These are phyloP conservation scores for Talaromyces stipitatus DNA, from an alignment of 495 filamentous ascomycete genomes.

Conservation along the genomic window DNA sequence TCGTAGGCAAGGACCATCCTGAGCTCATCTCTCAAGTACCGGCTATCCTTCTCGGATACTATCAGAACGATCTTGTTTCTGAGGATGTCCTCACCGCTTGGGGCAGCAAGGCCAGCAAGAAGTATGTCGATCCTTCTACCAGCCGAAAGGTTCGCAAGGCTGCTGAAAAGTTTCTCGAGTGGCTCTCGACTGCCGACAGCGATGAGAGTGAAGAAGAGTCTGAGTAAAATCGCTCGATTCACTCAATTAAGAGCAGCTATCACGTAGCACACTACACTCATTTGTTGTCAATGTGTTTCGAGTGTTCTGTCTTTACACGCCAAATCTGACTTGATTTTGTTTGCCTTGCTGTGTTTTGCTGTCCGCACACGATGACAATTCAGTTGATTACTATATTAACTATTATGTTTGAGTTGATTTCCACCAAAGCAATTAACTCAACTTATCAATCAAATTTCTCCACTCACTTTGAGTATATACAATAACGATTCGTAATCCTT, in stretches of 20 bases:
- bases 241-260: background rate
- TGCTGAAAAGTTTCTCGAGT: conserved; percentile 86
- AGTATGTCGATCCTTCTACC: conserved; percentile 81
- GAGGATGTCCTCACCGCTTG: conserved; percentile 87
- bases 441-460: background rate
- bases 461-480: background rate
- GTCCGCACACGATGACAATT: background rate
- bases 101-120: conserved; percentile 93
- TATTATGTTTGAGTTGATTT: background rate
- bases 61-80: conserved; percentile 76
- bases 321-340: background rate
- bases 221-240: conserved; percentile 20
- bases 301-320: background rate
- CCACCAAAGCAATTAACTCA: background rate
- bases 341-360: background rate
- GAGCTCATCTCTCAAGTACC: conserved; percentile 71
- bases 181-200: conserved; percentile 86
- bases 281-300: background rate
- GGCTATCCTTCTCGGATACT: conserved; percentile 78
- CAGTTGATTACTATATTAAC: background rate
- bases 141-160: conserved; percentile 96
- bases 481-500: background rate
- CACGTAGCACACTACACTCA: background rate
- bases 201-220: conserved; percentile 66
- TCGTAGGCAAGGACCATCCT: conserved; percentile 74